Conservation (phyloP, 768 basidiomycete genomes). For the Mycena floridula region DNA sequence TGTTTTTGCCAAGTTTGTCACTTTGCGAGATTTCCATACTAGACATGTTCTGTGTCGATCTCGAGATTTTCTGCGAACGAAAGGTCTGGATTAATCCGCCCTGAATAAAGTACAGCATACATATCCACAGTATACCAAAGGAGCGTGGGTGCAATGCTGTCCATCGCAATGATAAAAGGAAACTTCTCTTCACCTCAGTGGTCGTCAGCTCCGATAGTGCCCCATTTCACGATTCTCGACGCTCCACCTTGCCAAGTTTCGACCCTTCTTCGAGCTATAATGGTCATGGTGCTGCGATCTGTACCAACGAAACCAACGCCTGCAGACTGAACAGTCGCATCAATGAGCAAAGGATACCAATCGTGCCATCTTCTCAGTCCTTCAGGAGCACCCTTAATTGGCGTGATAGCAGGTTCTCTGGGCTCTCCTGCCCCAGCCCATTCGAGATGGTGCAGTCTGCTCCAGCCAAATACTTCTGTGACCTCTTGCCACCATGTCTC, state of each 20-base stretch:
- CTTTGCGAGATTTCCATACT: too few species aligned
- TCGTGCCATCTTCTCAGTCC: background rate
- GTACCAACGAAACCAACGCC: constrained; percentile 71
- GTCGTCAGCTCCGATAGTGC: constrained; percentile 47
- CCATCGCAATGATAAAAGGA: background rate
- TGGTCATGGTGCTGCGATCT: constrained; percentile 64
- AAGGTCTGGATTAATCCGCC: too few species aligned
- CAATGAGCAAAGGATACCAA: constrained; percentile 72
- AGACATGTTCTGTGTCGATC: too few species aligned
- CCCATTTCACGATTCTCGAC: constrained; percentile 52
- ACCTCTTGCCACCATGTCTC: constrained; percentile 55
- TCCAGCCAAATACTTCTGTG: constrained; percentile 41
- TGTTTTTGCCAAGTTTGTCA: too few species aligned
- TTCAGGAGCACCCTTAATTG: background rate
- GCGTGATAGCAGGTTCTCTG: background rate
- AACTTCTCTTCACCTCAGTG: constrained; percentile 32
- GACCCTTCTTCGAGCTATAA: constrained; percentile 59
- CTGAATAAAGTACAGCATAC: too few species aligned
- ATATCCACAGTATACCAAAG: too few species aligned
- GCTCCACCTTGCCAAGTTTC: constrained; percentile 60
- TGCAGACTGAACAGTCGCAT: constrained; percentile 64
- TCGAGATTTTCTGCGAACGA: too few species aligned
- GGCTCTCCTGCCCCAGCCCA: background rate
- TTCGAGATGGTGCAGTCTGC: constrained; percentile 36
- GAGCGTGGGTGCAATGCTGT: background rate